Evolutionary conservation across 2,329 filamentous ascomycete genomes (phyloP).

Genomic region (Fusarium foetens): DNA sequence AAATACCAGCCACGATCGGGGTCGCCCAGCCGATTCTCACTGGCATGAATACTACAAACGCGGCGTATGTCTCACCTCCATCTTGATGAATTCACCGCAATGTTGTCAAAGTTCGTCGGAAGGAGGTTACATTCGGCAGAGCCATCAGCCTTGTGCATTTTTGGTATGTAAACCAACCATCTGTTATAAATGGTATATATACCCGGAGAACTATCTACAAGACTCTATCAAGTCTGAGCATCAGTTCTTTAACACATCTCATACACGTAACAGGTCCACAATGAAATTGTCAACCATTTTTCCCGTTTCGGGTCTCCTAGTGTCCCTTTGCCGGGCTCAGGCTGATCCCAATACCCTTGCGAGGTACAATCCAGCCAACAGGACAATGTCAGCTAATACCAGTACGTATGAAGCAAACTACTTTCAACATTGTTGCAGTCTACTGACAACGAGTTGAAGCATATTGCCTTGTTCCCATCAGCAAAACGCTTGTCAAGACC

Average conservation of each 20-base stretch:
- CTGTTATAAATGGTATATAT: rapidly evolving
- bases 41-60: background rate
- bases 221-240: rapidly evolving
- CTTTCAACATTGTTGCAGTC: rapidly evolving
- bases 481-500: background rate
- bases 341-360: conserved; percentile 14
- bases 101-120: rapidly evolving
- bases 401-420: background rate
- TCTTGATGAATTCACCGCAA: background rate
- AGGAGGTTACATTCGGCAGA: background rate
- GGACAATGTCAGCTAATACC: conserved; percentile 19
- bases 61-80: background rate
- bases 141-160: background rate
- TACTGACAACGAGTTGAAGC: background rate
- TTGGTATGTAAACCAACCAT: rapidly evolving
- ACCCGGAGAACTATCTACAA: rapidly evolving
- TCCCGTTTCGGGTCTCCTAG: background rate
- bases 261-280: background rate
- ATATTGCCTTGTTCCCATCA: conserved; percentile 12
- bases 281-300: rapidly evolving
- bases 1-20: background rate
- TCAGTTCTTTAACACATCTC: rapidly evolving
- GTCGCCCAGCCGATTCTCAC: background rate
- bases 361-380: conserved; percentile 19
- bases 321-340: background rate